These are phyloP conservation scores for Asterella californica DNA, from an alignment of 225 moss, liverwort and hornwort species.

Conservation along the genomic window DNA sequence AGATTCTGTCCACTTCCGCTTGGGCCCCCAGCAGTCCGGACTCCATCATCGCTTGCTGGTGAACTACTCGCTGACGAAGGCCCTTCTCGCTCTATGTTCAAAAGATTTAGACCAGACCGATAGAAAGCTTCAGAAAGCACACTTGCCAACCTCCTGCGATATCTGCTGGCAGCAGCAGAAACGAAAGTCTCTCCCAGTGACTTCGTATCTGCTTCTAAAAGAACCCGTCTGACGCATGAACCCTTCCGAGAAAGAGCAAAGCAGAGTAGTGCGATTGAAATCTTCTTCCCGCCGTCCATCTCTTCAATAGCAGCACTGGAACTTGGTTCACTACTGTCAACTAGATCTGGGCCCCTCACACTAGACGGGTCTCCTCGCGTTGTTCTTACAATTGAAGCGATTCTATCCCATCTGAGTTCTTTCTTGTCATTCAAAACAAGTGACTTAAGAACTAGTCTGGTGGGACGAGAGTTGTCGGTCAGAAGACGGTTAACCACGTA, in stretches of 20 bases:
- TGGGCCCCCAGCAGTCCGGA: not conserved
- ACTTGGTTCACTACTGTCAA: not conserved
- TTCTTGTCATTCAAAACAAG: slow-evolving; percentile 64
- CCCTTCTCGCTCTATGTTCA: slow-evolving; percentile 4
- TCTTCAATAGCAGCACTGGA: slow-evolving; percentile 14
- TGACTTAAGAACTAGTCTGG: slow-evolving; percentile 66
- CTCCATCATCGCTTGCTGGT: slow-evolving; percentile 7
- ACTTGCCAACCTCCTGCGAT: slow-evolving; percentile 49
- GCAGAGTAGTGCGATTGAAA: slow-evolving; percentile 22
- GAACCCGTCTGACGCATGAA: slow-evolving; percentile 64
- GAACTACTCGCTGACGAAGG: slow-evolving; percentile 3
- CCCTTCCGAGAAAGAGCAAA: slow-evolving; percentile 61
- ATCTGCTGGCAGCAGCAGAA: slow-evolving; percentile 50
- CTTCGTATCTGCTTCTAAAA: slow-evolving; percentile 65
- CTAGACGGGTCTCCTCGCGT: slow-evolving; percentile 36
- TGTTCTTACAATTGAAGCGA: slow-evolving; percentile 51
- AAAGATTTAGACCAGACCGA: slow-evolving; percentile 23
- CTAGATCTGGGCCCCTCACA: not conserved
- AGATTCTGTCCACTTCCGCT: not conserved
- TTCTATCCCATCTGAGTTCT: slow-evolving; percentile 76
- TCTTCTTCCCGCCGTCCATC: slow-evolving; percentile 29
- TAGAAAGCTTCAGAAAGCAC: slow-evolving; percentile 56
- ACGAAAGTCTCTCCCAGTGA: slow-evolving; percentile 62
- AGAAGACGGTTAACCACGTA: slow-evolving; percentile 78
- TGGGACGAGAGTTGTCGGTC: slow-evolving; percentile 60